A percentile compares a stretch with the other conserved stretches of the same genome.
Evolutionary conservation across 345 rosid species (phyloP).

Genomic region (Punica granatum): DNA sequence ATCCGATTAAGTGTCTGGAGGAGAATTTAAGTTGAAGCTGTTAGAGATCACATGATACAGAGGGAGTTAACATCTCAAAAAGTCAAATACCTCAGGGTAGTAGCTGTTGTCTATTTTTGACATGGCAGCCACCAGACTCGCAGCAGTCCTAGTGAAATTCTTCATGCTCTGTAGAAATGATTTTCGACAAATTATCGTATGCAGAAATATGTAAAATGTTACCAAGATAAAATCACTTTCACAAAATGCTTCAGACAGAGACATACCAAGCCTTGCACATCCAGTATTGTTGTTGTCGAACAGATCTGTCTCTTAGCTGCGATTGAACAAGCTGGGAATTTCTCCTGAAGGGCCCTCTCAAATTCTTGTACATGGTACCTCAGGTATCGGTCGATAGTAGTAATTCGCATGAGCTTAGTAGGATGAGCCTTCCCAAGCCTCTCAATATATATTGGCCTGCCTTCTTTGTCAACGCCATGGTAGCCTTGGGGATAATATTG

Average conservation of each 20-base stretch:
- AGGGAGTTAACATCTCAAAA: neutral
- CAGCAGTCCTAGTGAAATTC: conserved; percentile 79
- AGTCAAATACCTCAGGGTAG: conserved; percentile 82
- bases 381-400: conserved; percentile 66
- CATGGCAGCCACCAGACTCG: conserved; percentile 73
- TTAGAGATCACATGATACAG: neutral
- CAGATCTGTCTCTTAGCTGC: conserved; percentile 73
- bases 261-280: conserved; percentile 89
- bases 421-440: conserved; percentile 95
- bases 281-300: conserved; percentile 81
- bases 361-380: conserved; percentile 96
- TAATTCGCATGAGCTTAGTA: conserved; percentile 70
- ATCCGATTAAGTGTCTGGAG: conserved; percentile 82
- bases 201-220: neutral
- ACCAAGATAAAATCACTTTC: neutral
- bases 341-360: conserved; percentile 78
- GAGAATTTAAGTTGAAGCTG: conserved; percentile 11
- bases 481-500: conserved; percentile 93
- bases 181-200: neutral
- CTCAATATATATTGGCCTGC: conserved; percentile 92
- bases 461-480: conserved; percentile 97
- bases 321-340: conserved; percentile 89
- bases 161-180: conserved; percentile 60
- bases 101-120: conserved; percentile 74
- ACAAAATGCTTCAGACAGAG: neutral